phyloP scores from a whole-genome alignment of 768 basidiomycete genomes.

The Crassisporium funariophilum region DNA sequence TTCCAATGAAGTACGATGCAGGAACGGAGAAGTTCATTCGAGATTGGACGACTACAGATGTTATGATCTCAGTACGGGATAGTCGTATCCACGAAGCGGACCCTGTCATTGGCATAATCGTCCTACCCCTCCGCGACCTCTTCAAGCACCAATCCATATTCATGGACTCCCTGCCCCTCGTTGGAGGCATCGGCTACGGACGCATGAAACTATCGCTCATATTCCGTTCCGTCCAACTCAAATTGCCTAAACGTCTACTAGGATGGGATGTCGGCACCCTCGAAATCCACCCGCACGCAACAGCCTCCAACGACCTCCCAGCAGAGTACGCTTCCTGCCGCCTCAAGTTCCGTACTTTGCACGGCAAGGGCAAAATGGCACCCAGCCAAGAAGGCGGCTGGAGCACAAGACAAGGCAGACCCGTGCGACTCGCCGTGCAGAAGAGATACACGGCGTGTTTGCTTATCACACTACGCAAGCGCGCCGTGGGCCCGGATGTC shows the following conservation, averaged over 20 bases:
- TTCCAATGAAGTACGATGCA: conserved; percentile 49
- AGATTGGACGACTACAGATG: conserved; percentile 59
- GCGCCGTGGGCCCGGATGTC: conserved; percentile 32
- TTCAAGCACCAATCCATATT: conserved; percentile 55
- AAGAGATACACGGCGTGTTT: conserved; percentile 43
- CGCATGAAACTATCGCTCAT: conserved; percentile 63
- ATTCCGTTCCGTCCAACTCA: conserved; percentile 66
- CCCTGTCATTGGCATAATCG: conserved; percentile 72
- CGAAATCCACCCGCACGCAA: conserved; percentile 43
- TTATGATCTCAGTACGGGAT: conserved; percentile 69
- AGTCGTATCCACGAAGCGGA: conserved; percentile 58
- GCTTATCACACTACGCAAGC: conserved; percentile 38
- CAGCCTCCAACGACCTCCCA: conserved; percentile 28
- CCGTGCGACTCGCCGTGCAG: conserved; percentile 40
- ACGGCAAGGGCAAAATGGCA: conserved; percentile 39
- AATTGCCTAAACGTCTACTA: conserved; percentile 55
- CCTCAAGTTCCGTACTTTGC: conserved; percentile 40
- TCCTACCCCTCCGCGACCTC: conserved; percentile 49
- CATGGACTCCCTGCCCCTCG: conserved; percentile 61
- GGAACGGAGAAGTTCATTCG: conserved; percentile 71
- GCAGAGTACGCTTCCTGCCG: conserved; percentile 40
- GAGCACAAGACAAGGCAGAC: conserved; percentile 30
- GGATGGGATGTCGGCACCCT: conserved; percentile 77
- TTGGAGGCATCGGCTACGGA: conserved; percentile 71
- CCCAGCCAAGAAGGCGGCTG: conserved; percentile 32